Conservation (phyloP, 73 alveolate genomes). For the Strombidium stylifer region DNA sequence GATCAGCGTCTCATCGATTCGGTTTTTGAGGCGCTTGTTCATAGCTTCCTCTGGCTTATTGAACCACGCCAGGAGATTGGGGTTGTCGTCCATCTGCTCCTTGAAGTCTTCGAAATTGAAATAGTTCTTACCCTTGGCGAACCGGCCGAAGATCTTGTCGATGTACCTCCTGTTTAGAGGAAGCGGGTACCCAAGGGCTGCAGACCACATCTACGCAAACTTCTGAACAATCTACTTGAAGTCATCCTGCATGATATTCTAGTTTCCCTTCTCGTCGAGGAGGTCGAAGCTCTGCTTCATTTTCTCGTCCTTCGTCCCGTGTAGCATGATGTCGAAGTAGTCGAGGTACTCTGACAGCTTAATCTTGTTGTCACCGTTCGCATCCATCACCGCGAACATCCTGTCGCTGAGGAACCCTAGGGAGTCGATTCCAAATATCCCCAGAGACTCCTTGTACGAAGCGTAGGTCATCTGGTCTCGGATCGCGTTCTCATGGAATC, state of each 20-base stretch:
- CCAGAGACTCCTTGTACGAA: conserved; percentile 51
- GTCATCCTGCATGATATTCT: conserved; percentile 37
- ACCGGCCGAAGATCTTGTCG: conserved; percentile 19
- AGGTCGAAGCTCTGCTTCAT: conserved; percentile 48
- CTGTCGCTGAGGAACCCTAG: conserved; percentile 56
- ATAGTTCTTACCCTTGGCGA: conserved; percentile 26
- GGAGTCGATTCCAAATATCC: conserved; percentile 63
- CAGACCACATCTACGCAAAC: conserved; percentile 61
- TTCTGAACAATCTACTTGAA: conserved; percentile 43
- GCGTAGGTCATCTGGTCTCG: conserved; percentile 21
- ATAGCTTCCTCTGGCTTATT: conserved; percentile 52
- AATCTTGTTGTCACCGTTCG: conserved; percentile 43
- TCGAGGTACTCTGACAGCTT: conserved; percentile 57
- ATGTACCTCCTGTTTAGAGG: conserved; percentile 36
- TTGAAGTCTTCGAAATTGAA: conserved; percentile 48
- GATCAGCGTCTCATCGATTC: background rate
- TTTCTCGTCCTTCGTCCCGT: conserved; percentile 73
- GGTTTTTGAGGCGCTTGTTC: conserved; percentile 51
- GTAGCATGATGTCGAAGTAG: conserved; percentile 61
- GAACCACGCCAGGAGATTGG: conserved; percentile 64
- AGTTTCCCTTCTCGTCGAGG: conserved; percentile 31
- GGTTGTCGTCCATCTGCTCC: conserved; percentile 39
- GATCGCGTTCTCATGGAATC: conserved; percentile 45
- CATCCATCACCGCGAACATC: conserved; percentile 70
- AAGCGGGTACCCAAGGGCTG: conserved; percentile 58